Evolutionary conservation across 2,329 filamentous ascomycete species (phyloP).

Genomic region (Fusarium torreyae): DNA sequence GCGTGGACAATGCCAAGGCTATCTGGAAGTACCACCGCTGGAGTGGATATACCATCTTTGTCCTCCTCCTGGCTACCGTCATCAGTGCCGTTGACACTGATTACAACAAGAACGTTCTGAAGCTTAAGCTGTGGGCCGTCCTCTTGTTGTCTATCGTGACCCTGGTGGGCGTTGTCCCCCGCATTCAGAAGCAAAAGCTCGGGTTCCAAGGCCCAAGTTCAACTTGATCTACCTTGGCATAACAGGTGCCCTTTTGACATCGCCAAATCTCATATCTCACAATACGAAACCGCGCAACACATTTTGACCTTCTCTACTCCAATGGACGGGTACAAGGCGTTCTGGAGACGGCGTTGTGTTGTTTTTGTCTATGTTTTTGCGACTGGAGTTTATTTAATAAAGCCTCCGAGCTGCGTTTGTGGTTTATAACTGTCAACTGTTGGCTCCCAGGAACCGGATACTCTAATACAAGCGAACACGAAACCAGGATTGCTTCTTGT

Average conservation of each 20-base stretch:
- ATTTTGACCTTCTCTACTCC: not conserved
- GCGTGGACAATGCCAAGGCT: slow-evolving; percentile 82
- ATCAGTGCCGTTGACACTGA: slow-evolving; percentile 81
- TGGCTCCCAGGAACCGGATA: not conserved
- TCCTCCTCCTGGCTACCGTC: slow-evolving; percentile 81
- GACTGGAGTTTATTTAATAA: not conserved
- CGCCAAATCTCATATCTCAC: not conserved
- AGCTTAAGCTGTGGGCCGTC: slow-evolving; percentile 83
- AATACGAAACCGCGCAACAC: not conserved
- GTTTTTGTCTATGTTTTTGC: not conserved
- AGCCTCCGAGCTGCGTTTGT: not conserved
- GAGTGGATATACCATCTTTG: slow-evolving; percentile 80
- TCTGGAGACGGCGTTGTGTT: not conserved
- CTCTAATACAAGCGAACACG: not conserved
- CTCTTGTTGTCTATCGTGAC: slow-evolving; percentile 76
- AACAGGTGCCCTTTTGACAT: too few species aligned
- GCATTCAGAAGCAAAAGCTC: slow-evolving; percentile 87
- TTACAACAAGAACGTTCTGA: slow-evolving; percentile 77
- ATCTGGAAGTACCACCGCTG: slow-evolving; percentile 92
- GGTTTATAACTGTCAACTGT: not conserved
- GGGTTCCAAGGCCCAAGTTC: slow-evolving; percentile 60
- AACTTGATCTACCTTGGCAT: slow-evolving; percentile 17
- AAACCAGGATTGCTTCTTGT: not conserved
- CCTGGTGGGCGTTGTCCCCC: slow-evolving; percentile 79
- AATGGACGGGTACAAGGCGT: not conserved